phyloP scores from a whole-genome alignment of 208 protist genomes.

The Acanthamoeba triangularis region DNA sequence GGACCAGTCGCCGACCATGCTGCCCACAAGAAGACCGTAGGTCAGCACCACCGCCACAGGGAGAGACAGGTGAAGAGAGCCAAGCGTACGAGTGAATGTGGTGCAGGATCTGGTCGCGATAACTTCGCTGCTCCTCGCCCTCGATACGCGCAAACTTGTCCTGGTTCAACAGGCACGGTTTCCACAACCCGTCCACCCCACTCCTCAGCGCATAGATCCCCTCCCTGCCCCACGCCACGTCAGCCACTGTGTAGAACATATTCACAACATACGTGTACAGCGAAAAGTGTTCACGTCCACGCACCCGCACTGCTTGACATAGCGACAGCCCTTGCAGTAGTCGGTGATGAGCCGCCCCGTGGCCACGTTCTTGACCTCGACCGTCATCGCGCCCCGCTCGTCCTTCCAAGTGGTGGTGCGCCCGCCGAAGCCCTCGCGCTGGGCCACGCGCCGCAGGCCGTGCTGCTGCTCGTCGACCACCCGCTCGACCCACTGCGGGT shows the following conservation, averaged over 20 bases:
- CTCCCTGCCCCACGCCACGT: background rate
- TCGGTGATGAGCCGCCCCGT: constrained; percentile 62
- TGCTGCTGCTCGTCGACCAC: background rate
- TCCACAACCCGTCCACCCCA: constrained; percentile 64
- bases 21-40: background rate
- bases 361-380: constrained; percentile 75
- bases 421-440: constrained; percentile 69
- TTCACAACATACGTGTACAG: background rate
- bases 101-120: constrained; percentile 35
- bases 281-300: background rate
- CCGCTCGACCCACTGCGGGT: constrained; percentile 58
- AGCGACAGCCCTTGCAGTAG: constrained; percentile 2
- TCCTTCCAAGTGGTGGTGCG: constrained; percentile 32
- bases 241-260: background rate
- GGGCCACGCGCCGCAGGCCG: background rate
- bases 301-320: background rate
- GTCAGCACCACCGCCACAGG: background rate
- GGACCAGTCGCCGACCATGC: background rate
- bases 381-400: background rate
- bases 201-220: constrained; percentile 56
- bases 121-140: background rate
- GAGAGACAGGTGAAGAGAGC: background rate
- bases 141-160: constrained; percentile 51
- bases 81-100: constrained; percentile 25
- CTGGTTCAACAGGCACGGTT: constrained; percentile 67